These are phyloP conservation scores for Linum lewisii DNA, from an alignment of 345 rosid genomes.

Conservation along the genomic window DNA sequence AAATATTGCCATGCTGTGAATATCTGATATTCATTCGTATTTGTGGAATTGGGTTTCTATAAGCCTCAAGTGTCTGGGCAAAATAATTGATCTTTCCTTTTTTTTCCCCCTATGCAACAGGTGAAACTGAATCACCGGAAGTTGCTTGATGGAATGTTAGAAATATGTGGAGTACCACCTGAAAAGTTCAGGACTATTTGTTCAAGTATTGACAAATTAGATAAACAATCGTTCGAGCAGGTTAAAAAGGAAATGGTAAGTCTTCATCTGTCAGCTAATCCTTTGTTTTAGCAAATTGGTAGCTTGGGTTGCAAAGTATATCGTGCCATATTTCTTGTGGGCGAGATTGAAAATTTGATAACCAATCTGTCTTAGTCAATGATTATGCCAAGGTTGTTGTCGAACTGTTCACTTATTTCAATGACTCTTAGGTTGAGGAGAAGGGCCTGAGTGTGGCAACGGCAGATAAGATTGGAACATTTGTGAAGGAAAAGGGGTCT, in stretches of 20 bases:
- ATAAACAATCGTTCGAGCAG: constrained; percentile 80
- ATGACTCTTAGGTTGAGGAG: constrained; percentile 55
- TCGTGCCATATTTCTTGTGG: no score
- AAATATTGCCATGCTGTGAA: no score
- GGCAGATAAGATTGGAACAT: constrained; percentile 69
- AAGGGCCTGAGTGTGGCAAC: constrained; percentile 62
- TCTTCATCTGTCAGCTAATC: not conserved
- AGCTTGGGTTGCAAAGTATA: no score
- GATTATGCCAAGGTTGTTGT: not conserved
- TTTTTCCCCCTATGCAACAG: constrained; percentile 27
- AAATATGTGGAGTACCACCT: constrained; percentile 88
- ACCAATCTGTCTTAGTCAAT: no score
- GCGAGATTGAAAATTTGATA: no score
- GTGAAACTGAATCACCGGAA: constrained; percentile 84
- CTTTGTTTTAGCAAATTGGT: no score
- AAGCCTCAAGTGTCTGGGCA: no score
- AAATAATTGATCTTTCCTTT: not conserved
- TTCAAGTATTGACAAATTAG: constrained; percentile 88
- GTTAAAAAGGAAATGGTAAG: constrained; percentile 85
- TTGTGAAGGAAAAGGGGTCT: constrained; percentile 66
- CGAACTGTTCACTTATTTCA: not conserved
- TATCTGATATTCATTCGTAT: no score
- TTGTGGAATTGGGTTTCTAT: no score
- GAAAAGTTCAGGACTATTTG: constrained; percentile 90
- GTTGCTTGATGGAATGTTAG: constrained; percentile 89